Evolutionary conservation across 768 basidiomycete genomes (phyloP).

Genomic region (Collybia nuda): DNA sequence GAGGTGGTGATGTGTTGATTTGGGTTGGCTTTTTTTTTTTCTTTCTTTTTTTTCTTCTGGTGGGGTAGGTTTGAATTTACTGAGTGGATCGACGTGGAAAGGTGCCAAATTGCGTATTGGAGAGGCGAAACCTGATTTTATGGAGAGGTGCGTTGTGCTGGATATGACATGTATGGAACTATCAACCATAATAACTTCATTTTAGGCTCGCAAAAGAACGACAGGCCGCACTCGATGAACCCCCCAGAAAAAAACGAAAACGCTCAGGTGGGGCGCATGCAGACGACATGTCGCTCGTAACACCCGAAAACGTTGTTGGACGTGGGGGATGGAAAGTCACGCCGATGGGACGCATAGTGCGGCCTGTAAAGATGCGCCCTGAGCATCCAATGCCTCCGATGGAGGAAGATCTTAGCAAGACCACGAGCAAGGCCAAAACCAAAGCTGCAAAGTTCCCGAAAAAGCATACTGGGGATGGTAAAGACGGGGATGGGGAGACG

Average conservation of each 20-base stretch:
- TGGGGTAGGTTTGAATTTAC: slow-evolving; percentile 60
- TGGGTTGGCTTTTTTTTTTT: neutral
- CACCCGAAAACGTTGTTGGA: slow-evolving; percentile 50
- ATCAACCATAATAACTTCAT: neutral
- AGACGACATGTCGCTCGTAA: slow-evolving; percentile 63
- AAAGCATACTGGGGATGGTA: no score
- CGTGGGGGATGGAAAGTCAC: slow-evolving; percentile 72
- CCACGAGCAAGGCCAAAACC: slow-evolving; percentile 14
- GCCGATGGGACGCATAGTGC: slow-evolving; percentile 60
- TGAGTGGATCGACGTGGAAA: slow-evolving; percentile 86
- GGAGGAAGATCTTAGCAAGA: slow-evolving; percentile 21
- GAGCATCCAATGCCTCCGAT: slow-evolving; percentile 50
- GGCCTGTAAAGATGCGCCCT: slow-evolving; percentile 73
- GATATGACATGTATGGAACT: no score
- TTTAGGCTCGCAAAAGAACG: slow-evolving; percentile 36
- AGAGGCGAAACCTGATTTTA: slow-evolving; percentile 78
- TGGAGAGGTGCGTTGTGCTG: slow-evolving; percentile 53
- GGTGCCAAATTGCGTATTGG: slow-evolving; percentile 83
- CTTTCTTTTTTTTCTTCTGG: no score
- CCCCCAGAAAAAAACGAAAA: slow-evolving; percentile 44
- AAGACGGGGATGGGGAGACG: slow-evolving; percentile 15
- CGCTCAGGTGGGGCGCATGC: slow-evolving; percentile 43
- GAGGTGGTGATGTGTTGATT: neutral
- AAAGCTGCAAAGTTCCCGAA: slow-evolving; percentile 28
- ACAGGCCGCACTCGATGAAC: slow-evolving; percentile 23